Evolutionary conservation across 192 early-diverging fungal species (phyloP).

Genomic region (Podila epigama): DNA sequence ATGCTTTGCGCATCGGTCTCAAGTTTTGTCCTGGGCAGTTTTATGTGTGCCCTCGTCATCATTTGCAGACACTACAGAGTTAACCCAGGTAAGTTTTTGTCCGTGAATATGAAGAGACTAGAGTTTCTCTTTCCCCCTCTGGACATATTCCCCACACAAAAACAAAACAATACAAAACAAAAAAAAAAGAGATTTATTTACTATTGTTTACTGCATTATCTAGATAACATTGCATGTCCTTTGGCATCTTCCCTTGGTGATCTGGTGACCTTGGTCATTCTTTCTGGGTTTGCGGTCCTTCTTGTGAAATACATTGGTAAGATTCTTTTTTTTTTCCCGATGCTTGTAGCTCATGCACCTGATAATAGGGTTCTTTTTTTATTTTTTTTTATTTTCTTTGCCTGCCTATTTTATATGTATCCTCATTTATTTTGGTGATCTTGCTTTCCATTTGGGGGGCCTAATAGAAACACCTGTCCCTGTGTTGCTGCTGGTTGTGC

Average conservation of each 20-base stretch:
- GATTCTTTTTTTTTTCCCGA: background rate
- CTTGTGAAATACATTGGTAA: constrained; percentile 59
- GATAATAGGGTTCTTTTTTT: no score
- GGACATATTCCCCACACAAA: no score
- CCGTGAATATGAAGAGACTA: no score
- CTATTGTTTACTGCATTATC: background rate
- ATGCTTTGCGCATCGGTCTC: constrained; percentile 74
- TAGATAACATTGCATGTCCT: constrained; percentile 81
- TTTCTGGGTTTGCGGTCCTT: constrained; percentile 61
- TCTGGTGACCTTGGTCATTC: constrained; percentile 70
- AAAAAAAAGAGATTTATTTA: no score
- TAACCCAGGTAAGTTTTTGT: constrained; percentile 71
- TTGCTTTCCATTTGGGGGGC: no score
- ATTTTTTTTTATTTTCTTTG: no score
- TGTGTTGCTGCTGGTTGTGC: constrained; percentile 44
- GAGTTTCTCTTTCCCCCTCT: no score
- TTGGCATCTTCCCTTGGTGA: constrained; percentile 79
- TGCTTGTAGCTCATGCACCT: background rate
- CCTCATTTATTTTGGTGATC: no score
- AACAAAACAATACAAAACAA: no score
- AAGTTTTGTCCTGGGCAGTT: constrained; percentile 73
- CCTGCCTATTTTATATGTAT: no score
- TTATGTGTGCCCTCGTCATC: constrained; percentile 74
- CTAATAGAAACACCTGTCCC: constrained; percentile 55
- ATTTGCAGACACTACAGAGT: constrained; percentile 66